Conservation (phyloP, 805 yeast species). For the Brettanomyces anomalus region DNA sequence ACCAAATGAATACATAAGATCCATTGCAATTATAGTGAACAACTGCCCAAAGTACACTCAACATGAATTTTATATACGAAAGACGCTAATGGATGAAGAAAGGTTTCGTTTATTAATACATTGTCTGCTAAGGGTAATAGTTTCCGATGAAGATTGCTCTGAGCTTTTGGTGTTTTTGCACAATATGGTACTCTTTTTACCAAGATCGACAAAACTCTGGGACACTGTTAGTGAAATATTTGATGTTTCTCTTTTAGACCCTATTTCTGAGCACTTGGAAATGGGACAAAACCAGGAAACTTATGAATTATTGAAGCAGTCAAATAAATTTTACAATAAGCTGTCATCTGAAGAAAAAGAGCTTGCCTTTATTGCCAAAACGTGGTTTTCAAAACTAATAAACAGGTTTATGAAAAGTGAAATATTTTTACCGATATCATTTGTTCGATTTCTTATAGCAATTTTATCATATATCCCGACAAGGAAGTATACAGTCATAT, state of each 20-base stretch:
- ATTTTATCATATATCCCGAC: constrained; percentile 33
- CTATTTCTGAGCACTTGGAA: too few relatives aligned
- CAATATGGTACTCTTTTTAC: not conserved
- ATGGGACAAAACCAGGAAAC: too few relatives aligned
- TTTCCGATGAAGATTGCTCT: not conserved
- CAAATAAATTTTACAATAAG: not conserved
- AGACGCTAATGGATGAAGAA: not conserved
- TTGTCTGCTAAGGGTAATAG: too few relatives aligned
- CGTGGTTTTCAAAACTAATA: not conserved
- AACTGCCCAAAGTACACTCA: not conserved
- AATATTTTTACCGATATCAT: not conserved
- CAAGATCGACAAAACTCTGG: not conserved
- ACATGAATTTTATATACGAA: not conserved
- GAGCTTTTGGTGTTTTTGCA: not conserved
- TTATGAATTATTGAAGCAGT: too few relatives aligned
- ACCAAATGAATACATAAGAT: too few relatives aligned
- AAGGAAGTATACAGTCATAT: constrained; percentile 25
- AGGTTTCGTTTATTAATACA: too few relatives aligned
- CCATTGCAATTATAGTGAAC: too few relatives aligned
- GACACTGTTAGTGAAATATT: constrained; percentile 21
- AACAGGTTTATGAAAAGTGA: not conserved
- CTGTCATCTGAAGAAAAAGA: not conserved
- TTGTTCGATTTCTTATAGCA: constrained; percentile 18
- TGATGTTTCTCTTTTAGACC: constrained; percentile 26
- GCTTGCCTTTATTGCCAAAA: not conserved